phyloP scores from a whole-genome alignment of 495 filamentous ascomycete species.

The Penicillium roqueforti region DNA sequence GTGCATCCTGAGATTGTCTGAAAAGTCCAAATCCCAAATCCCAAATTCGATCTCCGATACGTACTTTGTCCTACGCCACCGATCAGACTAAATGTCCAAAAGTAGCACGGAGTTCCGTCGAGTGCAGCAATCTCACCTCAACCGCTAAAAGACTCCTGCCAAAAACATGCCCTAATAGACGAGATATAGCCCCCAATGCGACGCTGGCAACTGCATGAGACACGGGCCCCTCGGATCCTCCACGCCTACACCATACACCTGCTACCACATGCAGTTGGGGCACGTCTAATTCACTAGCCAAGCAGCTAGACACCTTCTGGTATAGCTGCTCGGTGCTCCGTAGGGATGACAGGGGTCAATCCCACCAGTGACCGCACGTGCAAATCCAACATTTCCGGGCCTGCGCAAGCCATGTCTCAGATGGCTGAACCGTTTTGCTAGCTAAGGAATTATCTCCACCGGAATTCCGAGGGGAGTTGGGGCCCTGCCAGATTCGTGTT shows the following conservation, averaged over 20 bases:
- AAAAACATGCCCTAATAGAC: neutral
- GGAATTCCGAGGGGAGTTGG: neutral
- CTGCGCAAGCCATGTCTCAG: neutral
- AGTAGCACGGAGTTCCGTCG: neutral
- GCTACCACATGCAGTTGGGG: neutral
- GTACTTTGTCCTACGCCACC: too few relatives aligned
- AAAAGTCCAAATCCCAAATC: too few relatives aligned
- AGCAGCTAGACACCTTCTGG: neutral
- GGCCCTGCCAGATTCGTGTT: neutral
- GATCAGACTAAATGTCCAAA: too few relatives aligned
- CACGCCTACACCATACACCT: neutral
- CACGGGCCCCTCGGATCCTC: neutral
- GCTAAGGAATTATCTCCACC: neutral
- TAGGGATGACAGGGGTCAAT: neutral
- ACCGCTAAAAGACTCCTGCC: neutral
- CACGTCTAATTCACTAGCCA: neutral
- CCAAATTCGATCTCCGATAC: too few relatives aligned
- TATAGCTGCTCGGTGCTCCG: neutral
- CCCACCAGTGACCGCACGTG: neutral
- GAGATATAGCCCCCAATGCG: slow-evolving; percentile 1
- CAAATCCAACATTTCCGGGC: neutral
- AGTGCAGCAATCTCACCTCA: neutral
- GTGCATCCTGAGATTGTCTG: too few relatives aligned
- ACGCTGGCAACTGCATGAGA: slow-evolving; percentile 2
- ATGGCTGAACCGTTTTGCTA: neutral